Evolutionary conservation across 2,329 filamentous ascomycete species (phyloP), one percentile per base, ranked within the genome.

Genomic region (Fusarium sp.): DNA sequence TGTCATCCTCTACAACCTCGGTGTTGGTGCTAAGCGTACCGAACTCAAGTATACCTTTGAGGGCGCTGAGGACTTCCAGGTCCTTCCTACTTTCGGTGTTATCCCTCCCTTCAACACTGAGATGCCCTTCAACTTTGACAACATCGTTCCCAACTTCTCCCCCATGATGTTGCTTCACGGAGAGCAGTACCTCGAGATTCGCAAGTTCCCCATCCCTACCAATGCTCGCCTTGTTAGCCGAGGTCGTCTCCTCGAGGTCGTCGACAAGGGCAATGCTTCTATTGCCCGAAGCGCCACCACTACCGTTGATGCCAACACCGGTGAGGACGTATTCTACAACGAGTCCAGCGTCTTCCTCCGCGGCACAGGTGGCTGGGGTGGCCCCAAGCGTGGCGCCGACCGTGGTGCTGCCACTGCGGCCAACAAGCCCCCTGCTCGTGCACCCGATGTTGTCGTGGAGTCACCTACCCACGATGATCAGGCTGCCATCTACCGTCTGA

Each of bases 141-240:
- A 94, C 59, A 87, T 99, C 65, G 91, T 98, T 30, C 94, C 94
- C 79, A 97, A 98, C 86, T 99, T 97, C 85, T 93, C 89, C 37
- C 95, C 94, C 66, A 97, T 97, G 93, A 97, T 97, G 94, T 89
- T 99, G 51, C 91, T 99, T 26, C 96, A 99, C 83, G 96, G 96
- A 77, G 96, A 99, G 85, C 96, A 99, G 81, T 99, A 94, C 83
- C 92, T 99, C 69, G 96, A 99, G 82, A 88, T 99, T 76, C 89
- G 91, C 78, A 93, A 95, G 80, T 97, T 90, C 83, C 96, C 96
- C 40, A 92, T 98, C 74, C 95, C 95, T 36, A 97, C 94, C 33
- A 87, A 90, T 57, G 94, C 88, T 51, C 90, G 89, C 59, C 90
- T 97, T 50, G 80, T 92, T 73, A 93, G 91, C 59, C 88, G 89